phyloP scores from a whole-genome alignment of 108 stramenopile species.

The Cyclostephanos tholiformis region DNA sequence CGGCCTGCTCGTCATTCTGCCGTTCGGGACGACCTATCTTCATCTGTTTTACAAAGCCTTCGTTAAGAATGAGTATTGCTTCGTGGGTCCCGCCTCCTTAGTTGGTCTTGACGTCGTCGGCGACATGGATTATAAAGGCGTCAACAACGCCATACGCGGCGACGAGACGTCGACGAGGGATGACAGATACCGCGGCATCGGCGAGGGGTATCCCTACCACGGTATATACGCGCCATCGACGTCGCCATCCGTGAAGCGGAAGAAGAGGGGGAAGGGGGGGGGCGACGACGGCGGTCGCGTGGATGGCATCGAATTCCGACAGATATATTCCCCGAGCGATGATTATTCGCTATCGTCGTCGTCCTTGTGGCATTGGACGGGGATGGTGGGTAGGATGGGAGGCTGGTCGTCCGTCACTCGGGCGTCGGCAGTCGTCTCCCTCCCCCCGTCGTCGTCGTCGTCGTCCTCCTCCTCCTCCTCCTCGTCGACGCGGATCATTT shows the following conservation, averaged over 20 bases:
- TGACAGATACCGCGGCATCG: neutral
- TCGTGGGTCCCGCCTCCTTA: constrained; percentile 27
- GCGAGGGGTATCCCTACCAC: constrained; percentile 8
- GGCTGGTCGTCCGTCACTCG: constrained; percentile 47
- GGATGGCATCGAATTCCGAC: constrained; percentile 21
- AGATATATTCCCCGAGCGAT: constrained; percentile 13
- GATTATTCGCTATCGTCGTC: neutral
- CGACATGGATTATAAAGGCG: neutral
- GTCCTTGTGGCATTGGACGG: neutral
- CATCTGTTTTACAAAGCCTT: constrained; percentile 34
- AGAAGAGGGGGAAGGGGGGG: constrained; percentile 19
- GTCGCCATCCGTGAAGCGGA: neutral
- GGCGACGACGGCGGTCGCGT: neutral
- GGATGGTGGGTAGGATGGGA: neutral
- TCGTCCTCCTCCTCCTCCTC: constrained; percentile 19
- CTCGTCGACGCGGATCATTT: constrained; percentile 21
- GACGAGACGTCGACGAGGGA: neutral
- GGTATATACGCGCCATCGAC: constrained; percentile 38
- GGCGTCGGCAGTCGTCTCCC: constrained; percentile 23
- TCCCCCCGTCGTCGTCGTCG: constrained; percentile 28
- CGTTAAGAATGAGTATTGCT: constrained; percentile 35
- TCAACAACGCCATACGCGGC: constrained; percentile 12
- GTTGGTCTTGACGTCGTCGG: neutral
- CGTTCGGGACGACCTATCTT: constrained; percentile 34
- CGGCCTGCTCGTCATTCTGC: constrained; percentile 32